These are phyloP conservation scores for Beta lomatogona DNA, from an alignment of 179 eudicot genomes.

Conservation along the genomic window DNA sequence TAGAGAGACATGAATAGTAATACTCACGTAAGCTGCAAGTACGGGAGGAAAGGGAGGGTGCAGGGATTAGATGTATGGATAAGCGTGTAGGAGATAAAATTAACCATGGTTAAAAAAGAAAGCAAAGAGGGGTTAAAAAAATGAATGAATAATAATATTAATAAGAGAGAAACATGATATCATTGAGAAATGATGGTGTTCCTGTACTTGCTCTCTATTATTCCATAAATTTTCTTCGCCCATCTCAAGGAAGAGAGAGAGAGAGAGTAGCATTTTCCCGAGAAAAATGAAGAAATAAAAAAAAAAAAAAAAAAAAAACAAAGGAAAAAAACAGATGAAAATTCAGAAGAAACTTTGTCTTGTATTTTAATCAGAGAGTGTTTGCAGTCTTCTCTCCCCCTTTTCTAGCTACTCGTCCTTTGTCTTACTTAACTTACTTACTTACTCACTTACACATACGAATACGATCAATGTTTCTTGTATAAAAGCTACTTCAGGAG, in stretches of 20 bases:
- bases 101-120: slow-evolving; percentile 36
- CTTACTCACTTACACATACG: not conserved
- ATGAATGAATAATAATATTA: not conserved
- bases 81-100: slow-evolving; percentile 33
- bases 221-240: slow-evolving; percentile 34
- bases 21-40: slow-evolving; percentile 8
- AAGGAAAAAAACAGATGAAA: not conserved
- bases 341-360: slow-evolving; percentile 23
- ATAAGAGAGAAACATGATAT: slow-evolving; percentile 38
- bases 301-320: not conserved
- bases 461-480: slow-evolving; percentile 1
- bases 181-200: slow-evolving; percentile 86
- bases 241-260: slow-evolving; percentile 42
- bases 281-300: slow-evolving; percentile 7
- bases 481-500: slow-evolving; percentile 7
- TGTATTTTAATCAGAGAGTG: not conserved
- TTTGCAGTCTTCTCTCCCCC: slow-evolving; percentile 1
- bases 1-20: slow-evolving; percentile 6
- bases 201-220: slow-evolving; percentile 56
- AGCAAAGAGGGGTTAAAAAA: slow-evolving; percentile 25
- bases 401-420: slow-evolving; percentile 13
- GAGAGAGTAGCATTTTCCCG: slow-evolving; percentile 35
- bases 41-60: slow-evolving; percentile 19
- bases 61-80: slow-evolving; percentile 37
- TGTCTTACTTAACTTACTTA: slow-evolving; percentile 26